Percentiles rank a stretch among this genome's conserved stretches.
These are phyloP conservation scores for Amborella trichopoda DNA, from an alignment of 164 flowering plant genomes.

Conservation along the genomic window DNA sequence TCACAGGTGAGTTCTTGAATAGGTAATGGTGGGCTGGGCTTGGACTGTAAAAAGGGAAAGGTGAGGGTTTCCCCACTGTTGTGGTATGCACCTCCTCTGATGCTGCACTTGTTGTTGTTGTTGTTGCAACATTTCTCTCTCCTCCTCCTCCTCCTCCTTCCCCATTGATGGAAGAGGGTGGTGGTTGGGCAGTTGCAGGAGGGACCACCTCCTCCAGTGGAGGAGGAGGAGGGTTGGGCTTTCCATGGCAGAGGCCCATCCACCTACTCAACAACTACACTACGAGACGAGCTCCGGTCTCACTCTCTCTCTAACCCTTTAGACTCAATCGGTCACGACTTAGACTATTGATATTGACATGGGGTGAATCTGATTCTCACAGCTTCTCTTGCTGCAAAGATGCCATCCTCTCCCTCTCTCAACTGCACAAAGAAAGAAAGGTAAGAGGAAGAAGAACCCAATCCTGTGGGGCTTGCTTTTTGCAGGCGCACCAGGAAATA, in stretches of 20 bases:
- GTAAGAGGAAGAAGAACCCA: no score
- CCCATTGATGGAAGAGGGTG: not conserved
- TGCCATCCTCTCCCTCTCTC: no score
- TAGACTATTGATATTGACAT: no score
- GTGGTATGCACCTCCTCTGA: constrained; percentile 7
- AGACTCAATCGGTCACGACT: no score
- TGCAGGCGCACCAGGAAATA: no score
- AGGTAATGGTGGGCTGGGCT: constrained; percentile 66
- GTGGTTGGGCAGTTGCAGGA: not conserved
- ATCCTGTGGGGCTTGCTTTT: no score
- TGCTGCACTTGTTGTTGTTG: not conserved
- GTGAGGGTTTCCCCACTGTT: constrained; percentile 36
- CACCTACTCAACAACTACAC: no score
- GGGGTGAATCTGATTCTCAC: no score
- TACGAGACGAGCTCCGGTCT: no score
- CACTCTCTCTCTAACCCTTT: no score
- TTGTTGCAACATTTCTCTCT: not conserved
- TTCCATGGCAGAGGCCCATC: constrained; percentile 5
- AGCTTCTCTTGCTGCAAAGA: no score
- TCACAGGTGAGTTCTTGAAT: constrained; percentile 63
- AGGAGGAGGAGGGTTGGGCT: not conserved
- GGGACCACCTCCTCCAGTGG: not conserved
- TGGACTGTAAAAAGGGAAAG: constrained; percentile 71
- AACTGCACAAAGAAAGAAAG: no score
- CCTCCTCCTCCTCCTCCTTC: not conserved